Base-by-base conservation (phyloP, 352 stramenopile genomes). In the Phytophthora parvispora region DNA sequence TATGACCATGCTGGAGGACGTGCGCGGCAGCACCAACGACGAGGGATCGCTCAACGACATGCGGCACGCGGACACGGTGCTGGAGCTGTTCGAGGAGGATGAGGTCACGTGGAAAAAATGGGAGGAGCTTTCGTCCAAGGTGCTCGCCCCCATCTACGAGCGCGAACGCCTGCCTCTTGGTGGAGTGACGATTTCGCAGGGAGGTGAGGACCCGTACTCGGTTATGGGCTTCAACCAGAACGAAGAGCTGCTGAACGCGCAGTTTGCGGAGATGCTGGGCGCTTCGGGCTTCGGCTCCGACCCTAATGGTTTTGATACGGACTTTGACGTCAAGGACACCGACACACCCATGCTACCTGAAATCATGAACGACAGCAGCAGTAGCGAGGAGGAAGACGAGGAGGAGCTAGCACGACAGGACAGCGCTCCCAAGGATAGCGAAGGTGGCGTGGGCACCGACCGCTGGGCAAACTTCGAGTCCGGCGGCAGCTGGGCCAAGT, bases 331-430 rank as follows among this genome's bases (percentile, higher is more conserved):
- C 40, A 87, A 89, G 68, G 64, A 84, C 54, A 78, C 65, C 61
- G 87, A 95, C 67, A 91, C 87, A 45, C 78, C 80, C 2, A 92
- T 94, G 84, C 62, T 95, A 18, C 89, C 89, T 0, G 87, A 93
- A 66, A 95, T 95, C 61, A 92, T 93, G 81, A 87, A 95, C 63
- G 86, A 94, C 69, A 96, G 89, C 72, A 96, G 89, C 77, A 96
- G 89, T 73, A 96, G 87, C 52, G 86, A 94, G 43, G 89, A 96
- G 64, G 89, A 96, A 54, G 89, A 96, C 47, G 70, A 89, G 27
- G 82, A 87, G n/a, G 83, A 89, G 50, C 72, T 86, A 52, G 74
- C 74, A 60, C 64, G 74, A 18, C 77, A 82, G 61, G 67, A 79
- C 16, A 69, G 63, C 40, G 51, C 52, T 3, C 20, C 43, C 18